Evolutionary conservation across 371 early-diverging fungal species (phyloP), one percentile per base, ranked within the genome.

Genomic region (Syncephalastrum monosporum): DNA sequence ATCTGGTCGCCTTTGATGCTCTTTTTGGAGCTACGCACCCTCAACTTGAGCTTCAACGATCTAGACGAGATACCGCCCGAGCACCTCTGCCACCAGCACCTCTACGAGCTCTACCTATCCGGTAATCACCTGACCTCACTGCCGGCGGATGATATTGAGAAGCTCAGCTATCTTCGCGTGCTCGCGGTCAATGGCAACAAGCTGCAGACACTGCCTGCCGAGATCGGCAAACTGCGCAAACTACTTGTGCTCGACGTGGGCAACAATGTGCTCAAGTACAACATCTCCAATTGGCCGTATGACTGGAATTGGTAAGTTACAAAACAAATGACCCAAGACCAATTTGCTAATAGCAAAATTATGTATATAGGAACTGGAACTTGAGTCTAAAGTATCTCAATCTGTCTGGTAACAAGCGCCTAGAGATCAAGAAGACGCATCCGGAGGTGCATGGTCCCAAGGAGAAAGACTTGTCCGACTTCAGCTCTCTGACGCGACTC

Each of bases 231-330:
- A 65, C 72, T 94, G 16, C 68, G 83, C 29, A 81, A 84, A 23
- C 71, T 96, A 29, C 60, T 80, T 8, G 88, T 87, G 7, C 68
- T 96, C 16, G 97, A 96, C 65, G 89, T 93, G 4, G 92, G 94
- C 16, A 86, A 87, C 67, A 95, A 96, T 57, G 79, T 84, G 27
- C 77, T 96, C 19, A 91, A 92, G 69, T 96, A 95, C 71, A 96
- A 96, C 56, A 91, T 95, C 44, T 81, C 89, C 33, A 96, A 96
- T 64, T 95, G 94, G 94, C 93, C 91, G 1, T 94, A 93, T 64
- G 95, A 95, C 60, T 96, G 95, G 95, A 95, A 96, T 65, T 95
- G 94, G 92, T 79, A 74, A 59, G 73, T 55, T 29, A 8, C 13
- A 14, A 47, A 47, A 10, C 12, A 12, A 33, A 1, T 21, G 21